Percentiles rank a stretch among this genome's conserved stretches.
phyloP scores from a whole-genome alignment of 2,329 filamentous ascomycete species.

The Fusarium sacchari region DNA sequence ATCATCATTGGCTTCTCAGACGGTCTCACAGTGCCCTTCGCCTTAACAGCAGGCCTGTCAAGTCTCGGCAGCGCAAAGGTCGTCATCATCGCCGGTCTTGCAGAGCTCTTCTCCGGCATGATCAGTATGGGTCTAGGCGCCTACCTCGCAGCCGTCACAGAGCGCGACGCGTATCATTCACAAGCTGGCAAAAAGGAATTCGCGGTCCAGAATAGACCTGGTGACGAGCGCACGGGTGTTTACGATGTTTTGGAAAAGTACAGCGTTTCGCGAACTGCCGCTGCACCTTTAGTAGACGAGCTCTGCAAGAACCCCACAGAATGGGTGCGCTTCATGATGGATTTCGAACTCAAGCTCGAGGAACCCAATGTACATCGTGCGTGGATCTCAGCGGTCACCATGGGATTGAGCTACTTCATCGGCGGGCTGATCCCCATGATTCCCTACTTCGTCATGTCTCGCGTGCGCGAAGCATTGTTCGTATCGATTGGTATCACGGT shows the following conservation, averaged over 20 bases:
- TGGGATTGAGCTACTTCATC: slow-evolving; percentile 75
- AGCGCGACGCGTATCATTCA: slow-evolving; percentile 61
- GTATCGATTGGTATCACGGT: slow-evolving; percentile 70
- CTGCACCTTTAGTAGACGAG: slow-evolving; percentile 59
- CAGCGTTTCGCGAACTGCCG: slow-evolving; percentile 56
- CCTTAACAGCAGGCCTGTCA: slow-evolving; percentile 78
- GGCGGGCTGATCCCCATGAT: slow-evolving; percentile 77
- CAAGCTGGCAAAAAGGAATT: slow-evolving; percentile 57
- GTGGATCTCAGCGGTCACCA: slow-evolving; percentile 69
- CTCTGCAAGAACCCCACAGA: slow-evolving; percentile 58
- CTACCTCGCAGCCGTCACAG: slow-evolving; percentile 73
- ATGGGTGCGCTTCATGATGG: slow-evolving; percentile 69
- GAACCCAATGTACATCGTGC: slow-evolving; percentile 56
- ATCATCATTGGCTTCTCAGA: slow-evolving; percentile 81
- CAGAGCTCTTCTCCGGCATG: slow-evolving; percentile 78
- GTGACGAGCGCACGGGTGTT: slow-evolving; percentile 58
- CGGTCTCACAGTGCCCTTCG: slow-evolving; percentile 82
- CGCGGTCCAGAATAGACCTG: slow-evolving; percentile 56
- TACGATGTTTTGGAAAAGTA: slow-evolving; percentile 63
- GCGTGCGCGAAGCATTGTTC: slow-evolving; percentile 61
- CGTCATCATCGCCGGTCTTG: slow-evolving; percentile 77
- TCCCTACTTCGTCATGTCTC: slow-evolving; percentile 71
- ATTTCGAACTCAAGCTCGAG: slow-evolving; percentile 63
- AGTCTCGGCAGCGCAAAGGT: slow-evolving; percentile 71
- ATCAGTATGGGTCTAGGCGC: slow-evolving; percentile 83